A percentile compares a stretch with the other conserved stretches of the same genome.
Conservation (phyloP, 2,329 filamentous ascomycete genomes). For the Sporothrix dimorphospora region DNA sequence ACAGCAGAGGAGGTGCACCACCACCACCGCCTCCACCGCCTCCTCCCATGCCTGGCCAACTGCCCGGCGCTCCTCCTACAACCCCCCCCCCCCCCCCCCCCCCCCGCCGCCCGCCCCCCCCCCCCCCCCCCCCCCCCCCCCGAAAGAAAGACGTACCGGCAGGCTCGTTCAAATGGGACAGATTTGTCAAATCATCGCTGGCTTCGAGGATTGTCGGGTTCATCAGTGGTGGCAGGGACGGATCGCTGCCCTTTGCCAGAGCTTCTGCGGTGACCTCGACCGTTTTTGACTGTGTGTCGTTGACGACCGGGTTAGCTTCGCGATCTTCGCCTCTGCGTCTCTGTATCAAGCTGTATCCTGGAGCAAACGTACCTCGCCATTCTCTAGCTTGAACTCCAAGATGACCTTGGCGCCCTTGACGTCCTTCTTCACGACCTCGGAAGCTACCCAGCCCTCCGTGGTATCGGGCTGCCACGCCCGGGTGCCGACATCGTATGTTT, state of each 20-base stretch:
- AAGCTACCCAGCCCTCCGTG: slow-evolving; percentile 96
- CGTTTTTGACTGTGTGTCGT: slow-evolving; percentile 70
- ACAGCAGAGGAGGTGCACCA: slow-evolving; percentile 38
- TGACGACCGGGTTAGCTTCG: slow-evolving; percentile 23
- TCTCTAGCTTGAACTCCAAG: slow-evolving; percentile 85
- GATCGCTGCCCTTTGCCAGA: slow-evolving; percentile 75
- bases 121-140: no score
- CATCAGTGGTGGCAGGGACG: slow-evolving; percentile 88
- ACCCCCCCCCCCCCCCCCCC: slow-evolving; percentile 48
- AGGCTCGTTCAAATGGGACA: slow-evolving; percentile 97
- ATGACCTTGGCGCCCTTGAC: slow-evolving; percentile 83
- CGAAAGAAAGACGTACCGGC: slow-evolving; percentile 74
- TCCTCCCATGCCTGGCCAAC: slow-evolving; percentile 44
- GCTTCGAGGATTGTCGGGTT: slow-evolving; percentile 98
- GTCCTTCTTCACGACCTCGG: slow-evolving; percentile 86
- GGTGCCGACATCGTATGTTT: slow-evolving; percentile 94
- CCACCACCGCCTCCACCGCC: slow-evolving; percentile 57
- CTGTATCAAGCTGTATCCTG: not conserved
- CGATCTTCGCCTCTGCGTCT: not conserved
- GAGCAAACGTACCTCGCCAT: slow-evolving; percentile 73
- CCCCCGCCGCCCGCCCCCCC: no score
- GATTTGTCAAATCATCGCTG: slow-evolving; percentile 94
- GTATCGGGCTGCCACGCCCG: slow-evolving; percentile 97
- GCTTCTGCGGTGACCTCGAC: slow-evolving; percentile 77
- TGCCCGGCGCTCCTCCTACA: slow-evolving; percentile 40